These are phyloP conservation scores for Trichosporon ovoides DNA, from an alignment of 1,284 basidiomycete species.

Conservation along the genomic window DNA sequence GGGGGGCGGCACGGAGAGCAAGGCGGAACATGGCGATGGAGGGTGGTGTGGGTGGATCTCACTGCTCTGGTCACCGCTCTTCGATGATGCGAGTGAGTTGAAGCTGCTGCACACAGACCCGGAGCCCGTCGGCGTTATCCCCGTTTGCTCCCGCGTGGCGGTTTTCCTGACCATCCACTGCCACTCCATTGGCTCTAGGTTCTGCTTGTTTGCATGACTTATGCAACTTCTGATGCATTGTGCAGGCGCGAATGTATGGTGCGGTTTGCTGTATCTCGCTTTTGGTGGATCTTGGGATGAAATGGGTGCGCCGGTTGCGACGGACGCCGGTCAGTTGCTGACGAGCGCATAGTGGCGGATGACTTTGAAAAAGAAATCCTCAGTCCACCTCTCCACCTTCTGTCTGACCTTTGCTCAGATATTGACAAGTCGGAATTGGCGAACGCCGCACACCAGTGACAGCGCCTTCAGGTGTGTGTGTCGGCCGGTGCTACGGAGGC, in stretches of 20 bases:
- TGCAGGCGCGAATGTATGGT: not conserved
- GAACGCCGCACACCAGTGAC: too few species aligned
- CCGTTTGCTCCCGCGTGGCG: slow-evolving; percentile 7
- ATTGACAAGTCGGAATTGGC: too few species aligned
- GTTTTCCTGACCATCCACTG: not conserved
- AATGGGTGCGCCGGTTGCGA: too few species aligned
- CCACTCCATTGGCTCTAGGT: not conserved
- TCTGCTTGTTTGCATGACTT: not conserved
- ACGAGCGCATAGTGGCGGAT: too few species aligned
- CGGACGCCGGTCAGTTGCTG: too few species aligned
- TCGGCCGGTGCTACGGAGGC: too few species aligned
- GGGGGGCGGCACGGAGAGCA: slow-evolving; percentile 24
- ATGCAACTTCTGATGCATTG: not conserved
- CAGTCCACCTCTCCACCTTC: too few species aligned
- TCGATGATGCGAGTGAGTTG: not conserved
- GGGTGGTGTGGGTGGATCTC: slow-evolving; percentile 4
- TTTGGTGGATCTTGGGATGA: too few species aligned
- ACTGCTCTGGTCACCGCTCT: not conserved
- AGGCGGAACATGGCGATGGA: slow-evolving; percentile 36
- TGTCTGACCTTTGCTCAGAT: too few species aligned
- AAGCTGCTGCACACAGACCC: not conserved
- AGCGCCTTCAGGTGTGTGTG: too few species aligned
- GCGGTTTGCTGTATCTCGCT: not conserved
- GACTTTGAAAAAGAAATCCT: too few species aligned
- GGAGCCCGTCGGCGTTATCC: slow-evolving; percentile 6